Base-by-base conservation (phyloP, 805 yeast genomes). In the Barnettozyma salicaria region DNA sequence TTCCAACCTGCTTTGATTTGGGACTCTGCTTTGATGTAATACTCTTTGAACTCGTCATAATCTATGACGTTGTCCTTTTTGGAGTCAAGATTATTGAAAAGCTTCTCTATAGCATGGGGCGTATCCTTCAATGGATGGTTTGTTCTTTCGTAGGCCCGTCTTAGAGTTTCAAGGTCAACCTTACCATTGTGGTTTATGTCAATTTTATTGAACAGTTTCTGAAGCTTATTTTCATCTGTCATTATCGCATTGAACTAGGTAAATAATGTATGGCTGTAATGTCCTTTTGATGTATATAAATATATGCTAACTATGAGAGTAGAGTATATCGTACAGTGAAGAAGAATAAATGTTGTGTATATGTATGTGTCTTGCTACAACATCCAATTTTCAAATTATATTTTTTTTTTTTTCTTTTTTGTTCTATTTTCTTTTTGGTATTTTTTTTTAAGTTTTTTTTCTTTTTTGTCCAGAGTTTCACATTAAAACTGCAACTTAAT, bases 1-100 rank as follows among this genome's bases (percentile, higher is more conserved):
- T 66, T 63, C 56, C 87, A 86, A 0, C 95, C 92, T 29, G 60
- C 63, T 24, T 69, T 67, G 39, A 86, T 80, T 53, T 83, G 90
- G 12, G 64, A 61, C 52, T 87, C 95, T 1, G 95, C 86, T 12
- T 67, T 66, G 8, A 64, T 55, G 19, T 83, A 69, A 59, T 84
- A 87, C 20, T 63, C 60, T 48, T 77, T 71, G 57, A 86, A 86
- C 51, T 80, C 86, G 14, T 68, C 68, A 45, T 73, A 78, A 50
- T 78, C 84, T 18, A 82, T 70, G 8, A 65, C 59, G 19, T 68
- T 61, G 45, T 80, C 87, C 11, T 70, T 59, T 41, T 78, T 71
- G 24, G 68, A 55, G 53, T 78, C 86, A 50, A 84, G 71, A 2
- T 79, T 66, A 27, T 65, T 58, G 58, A 81, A 80, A 4, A 83